These are phyloP conservation scores for Xerocomellus intermedius DNA, from an alignment of 768 basidiomycete species.

Conservation along the genomic window DNA sequence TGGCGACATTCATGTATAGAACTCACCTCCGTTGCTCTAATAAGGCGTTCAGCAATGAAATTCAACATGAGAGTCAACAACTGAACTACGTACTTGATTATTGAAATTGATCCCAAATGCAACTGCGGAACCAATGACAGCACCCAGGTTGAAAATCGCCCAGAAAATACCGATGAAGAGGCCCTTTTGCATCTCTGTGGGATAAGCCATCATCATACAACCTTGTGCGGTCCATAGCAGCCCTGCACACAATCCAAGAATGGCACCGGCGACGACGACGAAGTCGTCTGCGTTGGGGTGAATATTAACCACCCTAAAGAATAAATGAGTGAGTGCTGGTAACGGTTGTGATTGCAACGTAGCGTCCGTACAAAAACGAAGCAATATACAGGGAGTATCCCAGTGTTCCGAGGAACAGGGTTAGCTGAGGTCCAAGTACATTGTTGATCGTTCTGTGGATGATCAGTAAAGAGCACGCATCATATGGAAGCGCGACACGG, in stretches of 20 bases:
- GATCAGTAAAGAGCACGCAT: not conserved
- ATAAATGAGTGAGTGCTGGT: not conserved
- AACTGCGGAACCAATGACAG: constrained; percentile 75
- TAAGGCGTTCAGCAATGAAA: not conserved
- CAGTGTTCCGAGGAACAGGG: constrained; percentile 68
- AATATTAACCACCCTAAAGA: constrained; percentile 62
- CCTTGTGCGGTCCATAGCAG: constrained; percentile 85
- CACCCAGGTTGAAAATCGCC: constrained; percentile 80
- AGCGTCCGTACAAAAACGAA: constrained; percentile 59
- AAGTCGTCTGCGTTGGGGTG: constrained; percentile 60
- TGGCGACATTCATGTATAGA: not conserved
- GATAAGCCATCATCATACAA: constrained; percentile 81
- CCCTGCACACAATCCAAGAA: constrained; percentile 70
- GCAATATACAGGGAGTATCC: constrained; percentile 80
- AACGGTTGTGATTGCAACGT: not conserved
- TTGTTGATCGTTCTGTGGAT: constrained; percentile 70
- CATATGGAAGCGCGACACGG: constrained; percentile 11
- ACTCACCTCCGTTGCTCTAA: constrained; percentile 33
- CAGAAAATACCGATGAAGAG: constrained; percentile 78
- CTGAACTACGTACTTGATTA: constrained; percentile 45
- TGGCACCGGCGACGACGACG: constrained; percentile 66
- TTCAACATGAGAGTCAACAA: not conserved
- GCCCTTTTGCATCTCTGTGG: constrained; percentile 77
- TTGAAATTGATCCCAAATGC: constrained; percentile 70
- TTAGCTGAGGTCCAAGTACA: constrained; percentile 69